Evolutionary conservation across 148 eudicot species (phyloP), one percentile per base, ranked within the genome.

Genomic region (Amaranthus palmeri): DNA sequence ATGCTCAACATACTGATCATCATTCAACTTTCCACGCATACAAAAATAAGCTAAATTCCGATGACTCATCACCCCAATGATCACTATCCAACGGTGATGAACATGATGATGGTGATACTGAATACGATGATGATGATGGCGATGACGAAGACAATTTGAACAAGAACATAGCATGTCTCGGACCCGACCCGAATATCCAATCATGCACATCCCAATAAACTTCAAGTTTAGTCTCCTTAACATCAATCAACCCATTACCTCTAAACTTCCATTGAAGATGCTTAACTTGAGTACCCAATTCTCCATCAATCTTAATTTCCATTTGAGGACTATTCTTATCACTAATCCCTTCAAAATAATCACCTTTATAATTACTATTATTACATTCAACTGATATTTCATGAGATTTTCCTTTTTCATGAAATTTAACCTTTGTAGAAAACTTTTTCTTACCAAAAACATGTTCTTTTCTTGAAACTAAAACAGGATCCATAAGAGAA

Each of bases 141-240:
- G 84, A 15, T 15, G 62, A 15, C 10, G 81, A 41, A 62, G 56
- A 81, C 2, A 89, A 87, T 75, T 89, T 91, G 74, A 93, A 86
- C 71, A 93, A 80, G 81, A 93, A 93, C 85, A 93, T 78, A 0
- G 90, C 98, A 60, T 91, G 88, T 73, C 97, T 82, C 47, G 89
- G 82, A 48, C 96, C 93, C 43, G 90, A 87, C 68, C 90, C 88
- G 61, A 93, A 93, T 4, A 93, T 78, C 98, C 98, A 93, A 63
- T 91, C 97, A 84, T 93, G 98, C 58, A 93, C 90, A 83, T 93
- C 98, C 95, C 96, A 93, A 67, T 81, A 93, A 18, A 91, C 91
- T 71, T 93, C 98, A 3, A 93, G 78, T 69, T 83, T 85, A 41
- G 74, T 79, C 74, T 80, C 86, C 36, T 84, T 79, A 47, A 91